Evolutionary conservation across 116 monocot genomes (phyloP).

Genomic region (Posidonia oceanica): DNA sequence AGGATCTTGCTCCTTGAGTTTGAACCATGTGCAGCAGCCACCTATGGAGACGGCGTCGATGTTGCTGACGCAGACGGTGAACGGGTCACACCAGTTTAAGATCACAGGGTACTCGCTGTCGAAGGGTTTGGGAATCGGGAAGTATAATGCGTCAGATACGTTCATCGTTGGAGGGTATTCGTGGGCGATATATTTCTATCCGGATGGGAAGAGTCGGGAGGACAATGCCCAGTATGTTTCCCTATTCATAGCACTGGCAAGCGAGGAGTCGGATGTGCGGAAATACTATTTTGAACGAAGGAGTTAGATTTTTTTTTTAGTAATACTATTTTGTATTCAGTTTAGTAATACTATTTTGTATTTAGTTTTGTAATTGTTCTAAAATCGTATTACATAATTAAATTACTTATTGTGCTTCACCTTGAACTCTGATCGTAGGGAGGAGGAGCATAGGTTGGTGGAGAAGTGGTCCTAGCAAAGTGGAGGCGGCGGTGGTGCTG

Average conservation of each 20-base stretch:
- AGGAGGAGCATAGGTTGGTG: no score
- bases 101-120: conserved; percentile 34
- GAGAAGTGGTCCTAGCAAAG: no score
- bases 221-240: conserved; percentile 24
- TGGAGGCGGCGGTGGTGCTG: no score
- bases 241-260: conserved; percentile 22
- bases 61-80: conserved; percentile 26
- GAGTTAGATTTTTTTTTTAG: no score
- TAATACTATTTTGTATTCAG: no score
- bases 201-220: conserved; percentile 22
- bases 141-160: conserved; percentile 19
- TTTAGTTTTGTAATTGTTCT: no score
- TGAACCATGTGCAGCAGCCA: conserved; percentile 2
- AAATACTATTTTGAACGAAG: no score
- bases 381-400: no score
- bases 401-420: no score
- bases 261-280: conserved; percentile 22
- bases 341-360: no score
- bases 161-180: conserved; percentile 26
- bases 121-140: conserved; percentile 33
- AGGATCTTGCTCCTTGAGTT: conserved; percentile 4
- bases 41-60: conserved; percentile 21
- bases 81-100: conserved; percentile 42
- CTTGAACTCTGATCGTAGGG: no score
- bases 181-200: conserved; percentile 24